Base-by-base conservation (phyloP, 2,329 filamentous ascomycete genomes). In the Fusarium sp. region DNA sequence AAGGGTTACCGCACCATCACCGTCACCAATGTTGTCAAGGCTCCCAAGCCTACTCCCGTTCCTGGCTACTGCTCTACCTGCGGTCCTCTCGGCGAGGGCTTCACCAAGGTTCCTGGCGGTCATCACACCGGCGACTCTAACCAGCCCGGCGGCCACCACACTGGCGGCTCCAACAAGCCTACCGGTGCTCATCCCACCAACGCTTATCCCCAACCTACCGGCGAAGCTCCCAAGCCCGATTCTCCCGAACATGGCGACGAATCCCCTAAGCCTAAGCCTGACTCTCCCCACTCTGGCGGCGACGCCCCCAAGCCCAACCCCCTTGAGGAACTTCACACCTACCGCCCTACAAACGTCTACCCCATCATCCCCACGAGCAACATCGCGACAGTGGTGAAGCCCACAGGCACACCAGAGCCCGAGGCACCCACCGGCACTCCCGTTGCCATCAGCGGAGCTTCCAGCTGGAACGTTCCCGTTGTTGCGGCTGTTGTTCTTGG, bases 61-160 rank as follows among this genome's bases (percentile, higher is more conserved):
- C 75, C 75, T 14, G 73, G 73, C 18, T 43, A 58, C 61, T 77
- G 76, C 68, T 65, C 68, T 12, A 62, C 63, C 27, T 77, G 75
- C 45, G 72, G 66, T 49, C 59, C 68, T 59, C 56, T 72, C 8
- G 68, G 61, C 2, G 32, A 44, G 2, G 24, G 44, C 34, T 38
- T 38, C 34, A 38, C 34, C 34, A 38, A 38, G 34, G 34, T 38
- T 6, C 18, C 34, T 22, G 18, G 44, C 7, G 24, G 47, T 6
- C 61, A 66, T 4, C 38, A 56, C 61, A 63, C 63, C 25, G 57
- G 56, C 10, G 61, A 58, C 11, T 43, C 16, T 47, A 59, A 44
- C 66, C 47, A 38, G 22, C 47, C 65, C 4, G 44, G 52, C 25
- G 38, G 14, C 12, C 18, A 46, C 40, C 52, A 53, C 9, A 54